Percentiles rank a stretch among this genome's conserved stretches.
phyloP scores from a whole-genome alignment of 148 eudicot genomes.

The Nepenthes mirabilis region DNA sequence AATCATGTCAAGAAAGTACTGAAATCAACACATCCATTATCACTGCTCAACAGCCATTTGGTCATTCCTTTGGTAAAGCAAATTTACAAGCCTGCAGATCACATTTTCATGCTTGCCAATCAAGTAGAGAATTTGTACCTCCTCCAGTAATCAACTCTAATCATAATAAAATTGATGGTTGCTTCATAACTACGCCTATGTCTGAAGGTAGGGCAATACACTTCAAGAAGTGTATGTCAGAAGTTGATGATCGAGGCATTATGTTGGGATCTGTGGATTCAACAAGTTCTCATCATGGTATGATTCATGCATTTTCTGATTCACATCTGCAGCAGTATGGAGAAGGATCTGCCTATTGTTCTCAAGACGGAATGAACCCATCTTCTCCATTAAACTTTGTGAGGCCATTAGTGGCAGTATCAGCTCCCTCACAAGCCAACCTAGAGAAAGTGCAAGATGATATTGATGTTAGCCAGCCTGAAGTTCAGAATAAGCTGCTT shows the following conservation, averaged over 20 bases:
- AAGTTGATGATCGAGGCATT: conserved; percentile 25
- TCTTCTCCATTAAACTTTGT: conserved; percentile 30
- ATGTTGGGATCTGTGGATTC: conserved; percentile 32
- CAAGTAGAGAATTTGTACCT: conserved; percentile 18
- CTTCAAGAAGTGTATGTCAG: conserved; percentile 37
- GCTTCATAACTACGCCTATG: conserved; percentile 15
- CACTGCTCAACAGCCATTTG: conserved; percentile 28
- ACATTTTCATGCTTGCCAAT: conserved; percentile 13
- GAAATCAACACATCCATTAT: conserved; percentile 25
- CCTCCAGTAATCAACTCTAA: conserved; percentile 16
- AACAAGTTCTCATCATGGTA: conserved; percentile 34
- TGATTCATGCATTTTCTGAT: conserved; percentile 75
- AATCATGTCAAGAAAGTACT: conserved; percentile 24
- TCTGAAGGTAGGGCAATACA: conserved; percentile 21
- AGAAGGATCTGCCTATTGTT: conserved; percentile 34
- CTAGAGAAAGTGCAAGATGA: conserved; percentile 21
- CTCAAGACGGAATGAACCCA: conserved; percentile 39
- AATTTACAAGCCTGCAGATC: conserved; percentile 12
- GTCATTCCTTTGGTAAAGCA: conserved; percentile 16
- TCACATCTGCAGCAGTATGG: conserved; percentile 55
- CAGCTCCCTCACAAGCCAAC: conserved; percentile 24
- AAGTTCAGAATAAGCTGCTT: conserved; percentile 23
- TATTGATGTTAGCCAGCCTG: conserved; percentile 7
- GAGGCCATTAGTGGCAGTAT: conserved; percentile 13
- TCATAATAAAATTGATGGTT: conserved; percentile 15